These are phyloP conservation scores for Handroanthus guayacan DNA, from an alignment of 257 asterid species.

Conservation along the genomic window DNA sequence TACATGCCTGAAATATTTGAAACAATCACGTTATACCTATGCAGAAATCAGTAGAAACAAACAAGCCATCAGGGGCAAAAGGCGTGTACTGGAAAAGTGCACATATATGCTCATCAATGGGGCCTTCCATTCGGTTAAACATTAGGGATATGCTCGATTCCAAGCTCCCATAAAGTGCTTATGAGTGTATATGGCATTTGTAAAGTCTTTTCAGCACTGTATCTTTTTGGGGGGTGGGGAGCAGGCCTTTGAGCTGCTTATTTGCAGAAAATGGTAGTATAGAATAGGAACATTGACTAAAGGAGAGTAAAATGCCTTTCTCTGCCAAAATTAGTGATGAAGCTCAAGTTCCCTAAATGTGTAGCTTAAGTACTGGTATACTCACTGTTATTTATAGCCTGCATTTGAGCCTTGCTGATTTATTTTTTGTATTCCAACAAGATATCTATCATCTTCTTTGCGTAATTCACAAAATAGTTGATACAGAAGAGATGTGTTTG, in stretches of 20 bases:
- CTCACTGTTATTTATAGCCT: background rate
- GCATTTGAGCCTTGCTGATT: background rate
- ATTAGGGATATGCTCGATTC: constrained; percentile 80
- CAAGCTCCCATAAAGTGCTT: constrained; percentile 59
- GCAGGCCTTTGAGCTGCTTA: constrained; percentile 14
- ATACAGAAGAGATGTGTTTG: too few species aligned
- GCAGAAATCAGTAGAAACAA: constrained; percentile 94
- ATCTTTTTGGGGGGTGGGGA: background rate
- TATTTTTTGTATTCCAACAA: background rate
- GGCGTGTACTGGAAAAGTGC: constrained; percentile 98
- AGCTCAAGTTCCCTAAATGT: constrained; percentile 29
- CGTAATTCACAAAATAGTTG: too few species aligned
- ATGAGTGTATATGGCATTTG: constrained; percentile 28
- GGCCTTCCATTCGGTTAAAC: constrained; percentile 91
- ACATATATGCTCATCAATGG: constrained; percentile 93
- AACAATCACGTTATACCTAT: background rate
- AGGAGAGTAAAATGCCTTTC: constrained; percentile 29
- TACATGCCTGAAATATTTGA: background rate
- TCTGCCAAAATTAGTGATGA: constrained; percentile 26
- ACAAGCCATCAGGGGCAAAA: constrained; percentile 93
- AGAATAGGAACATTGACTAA: constrained; percentile 32
- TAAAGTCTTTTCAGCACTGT: constrained; percentile 40
- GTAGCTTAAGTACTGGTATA: constrained; percentile 29
- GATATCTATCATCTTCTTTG: background rate
- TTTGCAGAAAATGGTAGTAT: constrained; percentile 39